phyloP scores from a whole-genome alignment of 768 basidiomycete genomes.

The Mycena olivaceomarginata region DNA sequence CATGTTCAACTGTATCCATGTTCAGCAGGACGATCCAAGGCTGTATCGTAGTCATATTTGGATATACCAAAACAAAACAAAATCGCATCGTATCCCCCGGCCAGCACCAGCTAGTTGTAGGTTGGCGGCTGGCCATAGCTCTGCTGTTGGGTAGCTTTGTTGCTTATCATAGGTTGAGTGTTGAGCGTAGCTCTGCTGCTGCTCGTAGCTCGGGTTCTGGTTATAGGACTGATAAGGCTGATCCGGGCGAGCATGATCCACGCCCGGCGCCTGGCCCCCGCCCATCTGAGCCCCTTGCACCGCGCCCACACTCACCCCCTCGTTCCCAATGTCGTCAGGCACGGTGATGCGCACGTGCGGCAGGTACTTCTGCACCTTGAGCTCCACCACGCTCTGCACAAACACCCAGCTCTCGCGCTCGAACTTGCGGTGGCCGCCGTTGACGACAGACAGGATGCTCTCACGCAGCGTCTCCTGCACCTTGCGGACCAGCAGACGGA shows the following conservation, averaged over 20 bases:
- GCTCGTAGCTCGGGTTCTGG: background rate
- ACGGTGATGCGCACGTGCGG: conserved; percentile 1
- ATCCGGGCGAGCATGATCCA: background rate
- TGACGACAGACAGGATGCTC: conserved; percentile 1
- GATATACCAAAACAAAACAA: too few relatives aligned
- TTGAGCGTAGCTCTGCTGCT: background rate
- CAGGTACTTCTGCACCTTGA: background rate
- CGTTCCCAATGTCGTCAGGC: background rate
- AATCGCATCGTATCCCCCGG: too few relatives aligned
- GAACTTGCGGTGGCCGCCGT: background rate
- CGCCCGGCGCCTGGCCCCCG: background rate
- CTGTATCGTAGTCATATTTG: too few relatives aligned
- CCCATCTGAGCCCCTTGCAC: background rate
- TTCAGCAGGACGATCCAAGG: too few relatives aligned
- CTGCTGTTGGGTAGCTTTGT: too few relatives aligned
- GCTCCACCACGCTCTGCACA: background rate
- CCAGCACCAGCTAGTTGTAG: too few relatives aligned
- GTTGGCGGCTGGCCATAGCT: too few relatives aligned
- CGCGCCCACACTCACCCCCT: background rate
- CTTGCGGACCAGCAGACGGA: background rate
- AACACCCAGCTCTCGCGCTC: background rate
- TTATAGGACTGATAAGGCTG: background rate
- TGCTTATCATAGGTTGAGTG: too few relatives aligned
- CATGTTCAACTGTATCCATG: too few relatives aligned
- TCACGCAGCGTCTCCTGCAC: background rate